Evolutionary conservation across 2,329 filamentous ascomycete genomes (phyloP).

Genomic region (Pyricularia sp.): DNA sequence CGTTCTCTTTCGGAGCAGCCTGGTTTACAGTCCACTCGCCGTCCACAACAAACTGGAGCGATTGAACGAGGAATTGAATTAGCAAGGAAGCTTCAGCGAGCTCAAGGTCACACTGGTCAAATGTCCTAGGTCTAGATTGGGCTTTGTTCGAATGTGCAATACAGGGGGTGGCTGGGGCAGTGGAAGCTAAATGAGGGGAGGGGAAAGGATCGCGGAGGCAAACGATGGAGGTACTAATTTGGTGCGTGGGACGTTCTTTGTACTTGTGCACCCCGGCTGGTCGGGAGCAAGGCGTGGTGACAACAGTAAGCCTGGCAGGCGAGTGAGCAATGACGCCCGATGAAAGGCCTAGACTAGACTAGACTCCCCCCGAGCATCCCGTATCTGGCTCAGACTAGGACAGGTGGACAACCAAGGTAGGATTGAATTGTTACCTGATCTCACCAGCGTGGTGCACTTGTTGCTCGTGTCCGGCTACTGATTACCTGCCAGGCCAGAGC

Average conservation of each 20-base stretch:
- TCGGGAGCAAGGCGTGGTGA: no score
- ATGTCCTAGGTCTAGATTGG: background rate
- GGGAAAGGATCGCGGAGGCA: background rate
- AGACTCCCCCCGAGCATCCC: background rate
- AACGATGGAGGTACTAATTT: background rate
- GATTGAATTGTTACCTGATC: background rate
- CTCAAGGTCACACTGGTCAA: background rate
- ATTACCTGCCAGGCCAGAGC: background rate
- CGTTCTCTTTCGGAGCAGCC: slow-evolving; percentile 70
- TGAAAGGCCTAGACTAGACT: background rate
- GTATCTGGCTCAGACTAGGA: background rate
- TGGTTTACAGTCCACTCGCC: slow-evolving; percentile 81
- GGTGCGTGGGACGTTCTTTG: background rate
- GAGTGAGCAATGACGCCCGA: background rate
- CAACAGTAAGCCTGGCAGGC: background rate
- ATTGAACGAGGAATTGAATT: slow-evolving; percentile 6
- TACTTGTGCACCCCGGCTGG: background rate
- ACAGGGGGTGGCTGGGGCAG: background rate
- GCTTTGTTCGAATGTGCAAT: background rate
- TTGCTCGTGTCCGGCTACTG: background rate
- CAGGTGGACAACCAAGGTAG: background rate
- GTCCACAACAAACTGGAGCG: slow-evolving; percentile 81
- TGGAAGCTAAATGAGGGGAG: background rate
- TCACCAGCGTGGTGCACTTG: background rate
- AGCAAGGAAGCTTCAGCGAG: background rate